Conservation (phyloP, 768 basidiomycete species). For the Trametes cingulata region DNA sequence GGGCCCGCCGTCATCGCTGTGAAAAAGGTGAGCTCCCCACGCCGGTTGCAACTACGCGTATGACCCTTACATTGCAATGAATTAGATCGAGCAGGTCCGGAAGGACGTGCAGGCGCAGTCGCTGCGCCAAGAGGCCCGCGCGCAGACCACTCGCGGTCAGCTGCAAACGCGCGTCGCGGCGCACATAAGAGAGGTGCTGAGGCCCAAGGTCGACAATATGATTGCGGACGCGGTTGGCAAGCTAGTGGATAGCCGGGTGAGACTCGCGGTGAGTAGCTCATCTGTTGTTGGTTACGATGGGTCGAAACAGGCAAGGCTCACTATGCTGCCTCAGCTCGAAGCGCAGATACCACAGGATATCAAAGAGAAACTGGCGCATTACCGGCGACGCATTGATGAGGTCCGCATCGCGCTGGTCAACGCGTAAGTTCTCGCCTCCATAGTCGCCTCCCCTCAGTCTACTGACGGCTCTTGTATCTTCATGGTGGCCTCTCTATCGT, state of each 20-base stretch:
- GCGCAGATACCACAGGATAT: conserved; percentile 46
- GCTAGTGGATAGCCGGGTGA: background rate
- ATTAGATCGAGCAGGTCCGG: conserved; percentile 44
- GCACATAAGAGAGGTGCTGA: conserved; percentile 43
- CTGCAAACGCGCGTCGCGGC: conserved; percentile 44
- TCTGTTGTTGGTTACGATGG: background rate
- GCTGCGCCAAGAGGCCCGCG: conserved; percentile 38
- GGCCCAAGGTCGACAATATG: conserved; percentile 37
- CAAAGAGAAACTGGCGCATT: conserved; percentile 40
- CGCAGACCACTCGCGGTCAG: conserved; percentile 36
- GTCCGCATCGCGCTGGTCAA: conserved; percentile 47
- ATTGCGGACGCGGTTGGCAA: conserved; percentile 38
- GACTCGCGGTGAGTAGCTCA: background rate
- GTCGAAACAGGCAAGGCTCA: background rate
- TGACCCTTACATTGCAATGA: conserved; percentile 5
- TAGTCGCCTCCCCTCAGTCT: no score
- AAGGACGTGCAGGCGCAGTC: conserved; percentile 42
- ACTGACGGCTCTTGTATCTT: no score
- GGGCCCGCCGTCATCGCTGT: conserved; percentile 46
- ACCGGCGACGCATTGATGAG: conserved; percentile 45
- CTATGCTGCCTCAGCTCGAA: conserved; percentile 36
- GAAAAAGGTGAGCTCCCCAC: conserved; percentile 40
- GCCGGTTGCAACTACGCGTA: conserved; percentile 2
- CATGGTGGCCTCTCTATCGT: background rate
- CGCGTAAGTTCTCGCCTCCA: conserved; percentile 38